Evolutionary conservation across 2,329 filamentous ascomycete genomes (phyloP).

Genomic region (Stemphylium vesicarium): DNA sequence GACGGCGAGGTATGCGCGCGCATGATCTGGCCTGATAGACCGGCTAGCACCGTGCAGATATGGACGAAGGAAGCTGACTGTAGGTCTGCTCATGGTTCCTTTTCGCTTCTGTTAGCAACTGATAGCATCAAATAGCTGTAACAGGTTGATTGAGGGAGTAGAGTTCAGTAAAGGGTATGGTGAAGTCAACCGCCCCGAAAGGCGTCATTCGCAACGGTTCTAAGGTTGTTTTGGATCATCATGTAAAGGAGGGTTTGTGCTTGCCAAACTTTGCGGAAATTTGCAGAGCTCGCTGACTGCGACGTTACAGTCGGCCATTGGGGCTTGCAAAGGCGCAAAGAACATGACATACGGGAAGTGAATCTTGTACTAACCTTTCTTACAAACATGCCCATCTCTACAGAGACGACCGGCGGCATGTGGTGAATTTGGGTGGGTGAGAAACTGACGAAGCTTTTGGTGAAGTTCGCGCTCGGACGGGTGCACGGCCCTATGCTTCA

Average conservation of each 20-base stretch:
- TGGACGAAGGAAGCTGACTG: slow-evolving; percentile 63
- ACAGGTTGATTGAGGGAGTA: background rate
- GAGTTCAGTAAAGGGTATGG: slow-evolving; percentile 46
- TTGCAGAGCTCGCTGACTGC: background rate
- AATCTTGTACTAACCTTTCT: slow-evolving; percentile 4
- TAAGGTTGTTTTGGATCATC: slow-evolving; percentile 50
- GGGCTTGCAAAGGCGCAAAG: background rate
- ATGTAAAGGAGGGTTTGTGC: slow-evolving; percentile 15
- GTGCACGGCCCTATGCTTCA: background rate
- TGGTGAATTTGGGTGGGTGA: background rate
- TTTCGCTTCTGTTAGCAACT: slow-evolving; percentile 46
- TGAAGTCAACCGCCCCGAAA: slow-evolving; percentile 59
- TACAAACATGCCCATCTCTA: slow-evolving; percentile 8
- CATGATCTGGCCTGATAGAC: slow-evolving; percentile 51
- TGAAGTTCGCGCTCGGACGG: background rate
- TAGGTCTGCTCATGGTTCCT: slow-evolving; percentile 54
- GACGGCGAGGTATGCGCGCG: slow-evolving; percentile 58
- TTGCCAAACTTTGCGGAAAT: background rate
- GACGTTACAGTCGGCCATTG: background rate
- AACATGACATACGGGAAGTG: background rate
- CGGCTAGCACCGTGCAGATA: slow-evolving; percentile 56
- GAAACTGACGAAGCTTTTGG: slow-evolving; percentile 3
- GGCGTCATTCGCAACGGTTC: slow-evolving; percentile 75
- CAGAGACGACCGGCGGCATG: slow-evolving; percentile 5
- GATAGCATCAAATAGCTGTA: background rate